Evolutionary conservation across 2,329 filamentous ascomycete genomes (phyloP).

Genomic region (Helminthosporium solani): DNA sequence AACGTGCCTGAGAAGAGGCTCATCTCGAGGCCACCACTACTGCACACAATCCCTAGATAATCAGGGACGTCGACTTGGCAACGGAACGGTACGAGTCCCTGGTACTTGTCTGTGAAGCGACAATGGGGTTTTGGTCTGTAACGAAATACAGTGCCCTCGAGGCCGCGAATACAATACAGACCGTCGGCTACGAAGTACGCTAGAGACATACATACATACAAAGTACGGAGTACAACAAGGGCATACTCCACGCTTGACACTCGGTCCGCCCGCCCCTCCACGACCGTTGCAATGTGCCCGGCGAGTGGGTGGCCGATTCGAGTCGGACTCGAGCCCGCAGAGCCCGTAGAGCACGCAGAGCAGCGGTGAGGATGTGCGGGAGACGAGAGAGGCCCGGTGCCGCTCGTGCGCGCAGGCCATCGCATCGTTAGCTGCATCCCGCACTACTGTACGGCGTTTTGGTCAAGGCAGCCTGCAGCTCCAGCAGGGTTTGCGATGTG

Average conservation of each 20-base stretch:
- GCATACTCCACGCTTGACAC: no score
- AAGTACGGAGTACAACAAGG: no score
- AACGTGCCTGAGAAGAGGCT: conserved; percentile 1
- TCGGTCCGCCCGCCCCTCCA: no score
- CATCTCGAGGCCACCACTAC: conserved; percentile 15
- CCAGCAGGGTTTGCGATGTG: not conserved
- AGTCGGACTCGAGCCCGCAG: not conserved
- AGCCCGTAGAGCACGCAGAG: not conserved
- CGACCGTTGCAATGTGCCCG: no score
- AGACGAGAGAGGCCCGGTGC: not conserved
- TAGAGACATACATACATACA: no score
- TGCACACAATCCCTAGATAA: conserved; percentile 20
- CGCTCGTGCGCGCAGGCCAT: not conserved
- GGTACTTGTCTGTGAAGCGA: not conserved
- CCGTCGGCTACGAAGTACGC: no score
- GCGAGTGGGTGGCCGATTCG: no score
- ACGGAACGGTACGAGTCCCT: conserved; percentile 12
- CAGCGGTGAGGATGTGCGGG: not conserved
- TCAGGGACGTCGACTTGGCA: conserved; percentile 29
- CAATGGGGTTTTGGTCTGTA: not conserved
- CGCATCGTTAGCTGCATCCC: not conserved
- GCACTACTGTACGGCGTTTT: not conserved
- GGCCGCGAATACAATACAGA: not conserved
- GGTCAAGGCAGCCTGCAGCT: conserved; percentile 8
- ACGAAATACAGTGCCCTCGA: conserved; percentile 1